Evolutionary conservation across 495 filamentous ascomycete genomes (phyloP).

Genomic region (Saxispiralis lemnorum): DNA sequence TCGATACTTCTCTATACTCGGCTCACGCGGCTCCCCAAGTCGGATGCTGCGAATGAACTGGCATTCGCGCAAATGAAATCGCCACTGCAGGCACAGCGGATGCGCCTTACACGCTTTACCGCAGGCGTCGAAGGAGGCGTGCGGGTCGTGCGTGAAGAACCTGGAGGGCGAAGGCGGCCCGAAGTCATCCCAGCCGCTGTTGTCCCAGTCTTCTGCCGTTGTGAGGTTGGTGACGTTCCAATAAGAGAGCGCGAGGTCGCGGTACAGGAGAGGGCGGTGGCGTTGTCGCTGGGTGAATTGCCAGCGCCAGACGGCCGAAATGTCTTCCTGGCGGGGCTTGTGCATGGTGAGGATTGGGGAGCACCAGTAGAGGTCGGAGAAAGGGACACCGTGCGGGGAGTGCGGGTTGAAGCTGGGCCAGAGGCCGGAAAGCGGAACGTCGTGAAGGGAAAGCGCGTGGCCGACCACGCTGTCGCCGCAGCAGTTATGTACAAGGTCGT

Average conservation of each 20-base stretch:
- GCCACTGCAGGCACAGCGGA: constrained; percentile 4
- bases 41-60: constrained; percentile 1
- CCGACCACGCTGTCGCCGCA: constrained; percentile 9
- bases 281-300: constrained; percentile 1
- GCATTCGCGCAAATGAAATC: constrained; percentile 9
- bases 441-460: neutral
- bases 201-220: constrained; percentile 6
- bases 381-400: neutral
- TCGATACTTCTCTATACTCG: neutral
- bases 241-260: constrained; percentile 5
- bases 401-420: constrained; percentile 9
- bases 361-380: constrained; percentile 12
- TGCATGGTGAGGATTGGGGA: constrained; percentile 16
- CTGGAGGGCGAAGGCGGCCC: neutral
- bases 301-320: constrained; percentile 8
- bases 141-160: constrained; percentile 1
- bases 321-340: constrained; percentile 5
- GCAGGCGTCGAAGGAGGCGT: constrained; percentile 8
- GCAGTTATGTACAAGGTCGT: constrained; percentile 4
- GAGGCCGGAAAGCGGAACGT: neutral
- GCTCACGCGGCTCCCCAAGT: neutral
- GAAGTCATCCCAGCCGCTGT: constrained; percentile 1
- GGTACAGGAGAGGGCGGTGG: constrained; percentile 8
- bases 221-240: constrained; percentile 3
- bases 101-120: constrained; percentile 2